Evolutionary conservation across 495 filamentous ascomycete genomes (phyloP), one percentile per base, ranked within the genome.

Genomic region (Trichodelitschia bisporula): DNA sequence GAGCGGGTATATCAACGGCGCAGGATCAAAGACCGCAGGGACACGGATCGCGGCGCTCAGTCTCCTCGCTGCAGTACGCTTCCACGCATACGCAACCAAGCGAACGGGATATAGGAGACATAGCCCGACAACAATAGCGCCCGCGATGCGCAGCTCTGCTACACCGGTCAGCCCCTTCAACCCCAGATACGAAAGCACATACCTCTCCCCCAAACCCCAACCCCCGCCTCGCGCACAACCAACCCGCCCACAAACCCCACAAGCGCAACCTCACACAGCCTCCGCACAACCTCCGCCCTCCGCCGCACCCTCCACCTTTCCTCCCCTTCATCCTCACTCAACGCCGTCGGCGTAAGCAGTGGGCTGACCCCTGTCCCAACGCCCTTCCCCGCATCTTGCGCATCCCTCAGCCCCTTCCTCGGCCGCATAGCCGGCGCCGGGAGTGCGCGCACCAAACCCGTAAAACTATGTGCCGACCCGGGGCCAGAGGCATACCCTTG

Each of bases 1-100:
- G 1, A 70, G 55, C 2, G 86, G 89, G 42, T 95, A 97, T 13
- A 97, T 55, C 5, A 95, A 53, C 4, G 86, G 78, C 11, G 86
- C 86, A 2, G 80, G 86, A 43, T 97, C 86, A 47, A 95, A 91
- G 16, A 61, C 56, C 9, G 68, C 44, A 1, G 79, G 77, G 12
- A 90, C 54, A 27, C 56, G 48, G 64, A 51, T 49, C 11, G 26
- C 8, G 8, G 26, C 6, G 8, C 5, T 12, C 10, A 15, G 9
- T 11, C 26, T 15, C 15, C 15, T 29, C 15, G 26, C 12, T 24
- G 8, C 12, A 12, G 8, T 12, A 24, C 12, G 21, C n/a, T n/a
- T n/a, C n/a, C 6, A 29, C 2, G 49, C 33, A 4, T 58, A 39
- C 17, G 46, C 50, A 10, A 42, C 15, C 19, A 38, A 26, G 26